Percentiles rank a stretch among this genome's conserved stretches.
These are phyloP conservation scores for Neonectria coccinea DNA, from an alignment of 2,329 filamentous ascomycete species.

Conservation along the genomic window DNA sequence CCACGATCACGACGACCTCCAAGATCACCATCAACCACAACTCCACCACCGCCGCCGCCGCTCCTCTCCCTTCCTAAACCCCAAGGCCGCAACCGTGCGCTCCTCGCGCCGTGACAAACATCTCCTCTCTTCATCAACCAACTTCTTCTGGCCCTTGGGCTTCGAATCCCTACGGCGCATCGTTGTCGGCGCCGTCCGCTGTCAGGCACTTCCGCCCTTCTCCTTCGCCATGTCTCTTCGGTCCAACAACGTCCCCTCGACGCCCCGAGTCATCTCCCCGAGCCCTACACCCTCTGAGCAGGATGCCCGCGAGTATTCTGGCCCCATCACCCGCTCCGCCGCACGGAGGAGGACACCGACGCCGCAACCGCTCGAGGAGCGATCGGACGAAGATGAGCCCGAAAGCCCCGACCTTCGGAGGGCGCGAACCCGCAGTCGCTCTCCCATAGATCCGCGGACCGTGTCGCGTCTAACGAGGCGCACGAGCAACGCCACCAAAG, in stretches of 20 bases:
- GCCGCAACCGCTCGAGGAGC: constrained; percentile 71
- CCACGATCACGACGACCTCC: constrained; percentile 33
- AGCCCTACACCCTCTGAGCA: constrained; percentile 72
- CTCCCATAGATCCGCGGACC: constrained; percentile 68
- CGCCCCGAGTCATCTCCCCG: constrained; percentile 89
- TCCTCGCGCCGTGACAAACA: constrained; percentile 64
- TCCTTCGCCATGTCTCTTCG: constrained; percentile 65
- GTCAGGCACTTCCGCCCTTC: constrained; percentile 71
- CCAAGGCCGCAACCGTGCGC: constrained; percentile 44
- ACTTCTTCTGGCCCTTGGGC: constrained; percentile 59
- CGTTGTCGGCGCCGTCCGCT: constrained; percentile 67
- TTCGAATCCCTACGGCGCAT: constrained; percentile 61
- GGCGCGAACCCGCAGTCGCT: constrained; percentile 78
- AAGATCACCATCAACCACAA: constrained; percentile 39
- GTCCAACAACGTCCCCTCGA: constrained; percentile 73
- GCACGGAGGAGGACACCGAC: constrained; percentile 68
- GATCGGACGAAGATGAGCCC: constrained; percentile 62
- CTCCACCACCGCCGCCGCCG: constrained; percentile 33
- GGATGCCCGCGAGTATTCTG: constrained; percentile 65
- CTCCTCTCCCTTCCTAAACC: constrained; percentile 24
- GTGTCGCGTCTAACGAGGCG: constrained; percentile 66
- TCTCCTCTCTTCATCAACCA: constrained; percentile 53
- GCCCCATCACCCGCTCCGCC: constrained; percentile 81
- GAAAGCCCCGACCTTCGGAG: constrained; percentile 64
- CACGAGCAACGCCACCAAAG: constrained; percentile 51